Conservation (phyloP, 2,329 filamentous ascomycete genomes). For the Emmonsia crescens region DNA sequence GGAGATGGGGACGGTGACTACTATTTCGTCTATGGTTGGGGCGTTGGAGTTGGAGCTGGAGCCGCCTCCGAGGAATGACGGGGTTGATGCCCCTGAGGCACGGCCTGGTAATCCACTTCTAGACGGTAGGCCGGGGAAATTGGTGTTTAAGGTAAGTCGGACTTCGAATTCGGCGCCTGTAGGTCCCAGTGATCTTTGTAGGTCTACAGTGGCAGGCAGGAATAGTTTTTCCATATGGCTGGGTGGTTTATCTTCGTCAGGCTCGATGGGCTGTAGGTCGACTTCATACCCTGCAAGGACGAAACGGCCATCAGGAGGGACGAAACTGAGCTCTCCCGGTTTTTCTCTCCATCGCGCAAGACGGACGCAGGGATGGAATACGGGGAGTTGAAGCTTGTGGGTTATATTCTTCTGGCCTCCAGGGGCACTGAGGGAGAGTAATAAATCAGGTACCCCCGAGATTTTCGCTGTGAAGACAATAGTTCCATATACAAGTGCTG, state of each 20-base stretch:
- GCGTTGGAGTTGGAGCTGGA: constrained; percentile 47
- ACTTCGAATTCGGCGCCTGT: constrained; percentile 82
- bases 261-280: constrained; percentile 66
- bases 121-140: constrained; percentile 44
- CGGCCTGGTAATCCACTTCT: constrained; percentile 24
- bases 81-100: constrained; percentile 37
- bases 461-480: constrained; percentile 94
- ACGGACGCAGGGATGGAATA: constrained; percentile 92
- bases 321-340: constrained; percentile 86
- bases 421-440: constrained; percentile 66
- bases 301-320: constrained; percentile 90
- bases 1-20: constrained; percentile 69
- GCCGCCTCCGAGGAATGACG: constrained; percentile 40
- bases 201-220: constrained; percentile 69
- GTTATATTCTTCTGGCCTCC: constrained; percentile 68
- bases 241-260: constrained; percentile 44
- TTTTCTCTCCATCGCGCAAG: constrained; percentile 80
- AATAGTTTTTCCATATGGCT: constrained; percentile 55
- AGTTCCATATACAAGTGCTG: constrained; percentile 79
- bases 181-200: constrained; percentile 67
- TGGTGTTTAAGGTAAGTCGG: constrained; percentile 58
- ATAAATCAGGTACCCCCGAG: constrained; percentile 84
- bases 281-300: constrained; percentile 91
- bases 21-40: constrained; percentile 62
- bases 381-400: constrained; percentile 70